Percentiles rank a stretch among this genome's conserved stretches.
Evolutionary conservation across 495 filamentous ascomycete genomes (phyloP).

Genomic region (Podospora pseudocomata): DNA sequence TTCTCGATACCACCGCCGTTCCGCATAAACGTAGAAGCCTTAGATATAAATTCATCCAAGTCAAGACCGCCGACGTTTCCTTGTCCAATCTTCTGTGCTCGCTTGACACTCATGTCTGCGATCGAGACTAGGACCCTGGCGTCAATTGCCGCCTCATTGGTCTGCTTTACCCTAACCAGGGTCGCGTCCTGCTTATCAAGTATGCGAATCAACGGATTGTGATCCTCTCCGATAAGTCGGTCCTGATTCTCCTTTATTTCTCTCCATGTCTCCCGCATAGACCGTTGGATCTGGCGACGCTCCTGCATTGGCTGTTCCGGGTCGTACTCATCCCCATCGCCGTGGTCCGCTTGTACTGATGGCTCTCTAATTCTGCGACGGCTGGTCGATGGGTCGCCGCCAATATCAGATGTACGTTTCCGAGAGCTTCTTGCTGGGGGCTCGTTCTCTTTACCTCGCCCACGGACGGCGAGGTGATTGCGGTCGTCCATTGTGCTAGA

Average conservation of each 20-base stretch:
- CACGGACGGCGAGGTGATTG: slow-evolving; percentile 22
- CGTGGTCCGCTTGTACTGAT: slow-evolving; percentile 17
- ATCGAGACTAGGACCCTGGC: slow-evolving; percentile 74
- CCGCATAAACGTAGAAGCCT: slow-evolving; percentile 85
- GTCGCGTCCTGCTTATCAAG: slow-evolving; percentile 61
- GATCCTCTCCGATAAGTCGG: slow-evolving; percentile 60
- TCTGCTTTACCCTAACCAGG: slow-evolving; percentile 74
- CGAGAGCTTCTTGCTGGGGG: neutral
- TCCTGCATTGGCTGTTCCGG: slow-evolving; percentile 84
- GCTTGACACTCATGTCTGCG: slow-evolving; percentile 73
- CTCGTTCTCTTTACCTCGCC: neutral
- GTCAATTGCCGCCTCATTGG: slow-evolving; percentile 88
- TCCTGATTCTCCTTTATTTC: slow-evolving; percentile 68
- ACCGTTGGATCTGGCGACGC: slow-evolving; percentile 64
- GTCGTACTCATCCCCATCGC: slow-evolving; percentile 61
- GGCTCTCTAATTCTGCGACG: slow-evolving; percentile 40
- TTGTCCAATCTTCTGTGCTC: slow-evolving; percentile 62
- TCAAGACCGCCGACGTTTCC: slow-evolving; percentile 74
- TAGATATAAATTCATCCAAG: slow-evolving; percentile 89
- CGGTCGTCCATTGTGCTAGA: slow-evolving; percentile 17
- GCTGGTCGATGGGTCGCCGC: slow-evolving; percentile 33
- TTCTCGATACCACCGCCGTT: slow-evolving; percentile 47
- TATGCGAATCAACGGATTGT: slow-evolving; percentile 40
- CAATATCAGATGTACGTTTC: slow-evolving; percentile 51
- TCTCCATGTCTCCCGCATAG: slow-evolving; percentile 61